Conservation (phyloP, 2,329 filamentous ascomycete genomes). For the Cephalotrichum gorgonifer region DNA sequence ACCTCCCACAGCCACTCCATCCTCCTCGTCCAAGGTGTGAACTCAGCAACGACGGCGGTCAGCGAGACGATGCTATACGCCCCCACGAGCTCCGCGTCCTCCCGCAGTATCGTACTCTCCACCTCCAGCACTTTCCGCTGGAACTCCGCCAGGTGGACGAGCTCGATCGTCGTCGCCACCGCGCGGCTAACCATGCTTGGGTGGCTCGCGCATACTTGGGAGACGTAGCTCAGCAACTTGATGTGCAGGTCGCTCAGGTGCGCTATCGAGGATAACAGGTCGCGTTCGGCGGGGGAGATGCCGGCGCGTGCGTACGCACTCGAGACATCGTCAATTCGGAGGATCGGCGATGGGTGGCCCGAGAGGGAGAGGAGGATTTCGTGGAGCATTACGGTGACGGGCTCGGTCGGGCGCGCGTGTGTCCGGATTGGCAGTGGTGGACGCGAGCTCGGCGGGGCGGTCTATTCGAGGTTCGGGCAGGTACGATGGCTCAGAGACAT, state of each 20-base stretch:
- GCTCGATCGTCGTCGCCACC: constrained; percentile 67
- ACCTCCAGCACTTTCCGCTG: constrained; percentile 77
- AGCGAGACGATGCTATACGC: constrained; percentile 90
- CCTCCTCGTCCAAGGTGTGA: constrained; percentile 74
- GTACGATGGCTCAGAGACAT: background rate
- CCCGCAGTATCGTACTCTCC: constrained; percentile 64
- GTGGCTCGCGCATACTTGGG: constrained; percentile 59
- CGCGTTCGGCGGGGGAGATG: constrained; percentile 69
- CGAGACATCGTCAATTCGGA: constrained; percentile 38
- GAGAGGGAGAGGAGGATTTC: constrained; percentile 95
- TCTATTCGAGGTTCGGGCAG: background rate
- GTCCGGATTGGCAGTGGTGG: background rate
- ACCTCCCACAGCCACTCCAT: constrained; percentile 81
- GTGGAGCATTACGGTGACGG: constrained; percentile 64
- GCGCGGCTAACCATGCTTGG: constrained; percentile 78
- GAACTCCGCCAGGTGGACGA: constrained; percentile 68
- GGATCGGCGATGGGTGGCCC: constrained; percentile 82
- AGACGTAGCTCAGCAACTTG: constrained; percentile 56
- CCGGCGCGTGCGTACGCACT: constrained; percentile 31
- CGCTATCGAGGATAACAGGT: constrained; percentile 67
- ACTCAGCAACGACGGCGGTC: constrained; percentile 73
- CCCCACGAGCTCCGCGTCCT: constrained; percentile 72
- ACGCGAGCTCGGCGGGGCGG: constrained; percentile 2
- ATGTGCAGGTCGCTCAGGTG: constrained; percentile 71
- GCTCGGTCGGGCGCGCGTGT: constrained; percentile 4